Evolutionary conservation across 306 rosid species (phyloP), one percentile per base, ranked within the genome.

Genomic region (Cicer pinnatifidum): DNA sequence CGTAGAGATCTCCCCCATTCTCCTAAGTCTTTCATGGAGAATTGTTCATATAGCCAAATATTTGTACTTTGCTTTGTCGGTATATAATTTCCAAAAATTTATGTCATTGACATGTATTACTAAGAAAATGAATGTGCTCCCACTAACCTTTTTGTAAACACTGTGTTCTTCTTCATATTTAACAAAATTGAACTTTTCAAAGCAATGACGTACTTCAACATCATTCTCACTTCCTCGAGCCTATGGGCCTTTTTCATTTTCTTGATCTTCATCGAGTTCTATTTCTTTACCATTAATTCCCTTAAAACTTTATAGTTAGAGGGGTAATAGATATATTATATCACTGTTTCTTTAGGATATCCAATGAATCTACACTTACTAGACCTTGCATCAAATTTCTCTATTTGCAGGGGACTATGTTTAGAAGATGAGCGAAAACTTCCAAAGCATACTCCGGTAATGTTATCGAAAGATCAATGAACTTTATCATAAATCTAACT

Each of bases 371-470:
- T 69, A 69, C 50, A 69, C 11, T 9, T 13, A 37, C 17, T 8
- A 17, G 47, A 52, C 7, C 28, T 20, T 20, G 28, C 28, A 20
- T 20, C 28, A 20, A 20, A 3, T 20, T 20, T 20, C 28, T 20
- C 28, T 20, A 1, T 20, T 20, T 20, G 28, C 28, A 20, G 1
- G 70, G 50, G 2, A 61, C 61, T 60, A 46, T 60, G 35, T 60
- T 73, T 23, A 57, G 16, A 16, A 73, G 20, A 35, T 73, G 46
- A 6, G 50, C 3, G 5, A 38, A n/a, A 4, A 16, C 17, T 35
- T 73, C 71, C 9, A 72, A 70, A 56, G 76, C 67, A 43, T 19
- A 56, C 1, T 44, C 65, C 65, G 16, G 11, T 59, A 59, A 33
- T 28, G 11, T 33, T 33, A 10, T 9, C 10, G 44, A 41, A 59